phyloP scores from a whole-genome alignment of 768 basidiomycete genomes.

The Boletus rufocinnamomeus region DNA sequence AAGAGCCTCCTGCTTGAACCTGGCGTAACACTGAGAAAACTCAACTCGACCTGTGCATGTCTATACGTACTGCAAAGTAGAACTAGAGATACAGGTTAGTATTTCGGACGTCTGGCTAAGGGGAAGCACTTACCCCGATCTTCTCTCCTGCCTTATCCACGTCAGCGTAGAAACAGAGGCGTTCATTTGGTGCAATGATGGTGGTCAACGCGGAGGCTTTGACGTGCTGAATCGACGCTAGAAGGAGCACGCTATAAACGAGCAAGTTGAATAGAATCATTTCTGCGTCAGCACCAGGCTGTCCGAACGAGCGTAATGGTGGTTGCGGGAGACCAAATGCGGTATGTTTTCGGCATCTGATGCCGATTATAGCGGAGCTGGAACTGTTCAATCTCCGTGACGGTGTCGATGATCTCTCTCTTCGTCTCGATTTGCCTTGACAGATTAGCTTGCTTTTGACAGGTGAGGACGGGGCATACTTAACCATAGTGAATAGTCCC shows the following conservation, averaged over 20 bases:
- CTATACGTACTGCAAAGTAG: slow-evolving; percentile 84
- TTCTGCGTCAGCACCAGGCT: background rate
- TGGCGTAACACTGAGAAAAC: slow-evolving; percentile 28
- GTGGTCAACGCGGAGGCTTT: slow-evolving; percentile 77
- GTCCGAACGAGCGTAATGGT: slow-evolving; percentile 4
- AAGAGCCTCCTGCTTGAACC: slow-evolving; percentile 97
- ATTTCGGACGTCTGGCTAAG: slow-evolving; percentile 1
- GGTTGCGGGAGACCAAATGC: background rate
- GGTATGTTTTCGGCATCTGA: slow-evolving; percentile 22
- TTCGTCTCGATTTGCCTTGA: background rate
- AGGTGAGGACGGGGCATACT: slow-evolving; percentile 15
- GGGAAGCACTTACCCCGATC: slow-evolving; percentile 65
- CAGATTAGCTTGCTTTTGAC: slow-evolving; percentile 14
- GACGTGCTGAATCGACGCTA: slow-evolving; percentile 36
- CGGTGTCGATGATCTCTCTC: background rate
- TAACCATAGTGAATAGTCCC: background rate
- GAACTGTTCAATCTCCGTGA: slow-evolving; percentile 19
- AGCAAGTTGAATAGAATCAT: slow-evolving; percentile 31
- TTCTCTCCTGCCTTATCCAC: slow-evolving; percentile 96
- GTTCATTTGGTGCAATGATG: slow-evolving; percentile 72
- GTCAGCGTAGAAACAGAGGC: slow-evolving; percentile 92
- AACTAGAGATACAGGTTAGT: slow-evolving; percentile 53
- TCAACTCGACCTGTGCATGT: background rate
- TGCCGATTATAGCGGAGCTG: slow-evolving; percentile 25
- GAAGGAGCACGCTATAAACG: slow-evolving; percentile 28